Conservation (phyloP, 2,329 filamentous ascomycete genomes). For the Annulohypoxylon truncatum region DNA sequence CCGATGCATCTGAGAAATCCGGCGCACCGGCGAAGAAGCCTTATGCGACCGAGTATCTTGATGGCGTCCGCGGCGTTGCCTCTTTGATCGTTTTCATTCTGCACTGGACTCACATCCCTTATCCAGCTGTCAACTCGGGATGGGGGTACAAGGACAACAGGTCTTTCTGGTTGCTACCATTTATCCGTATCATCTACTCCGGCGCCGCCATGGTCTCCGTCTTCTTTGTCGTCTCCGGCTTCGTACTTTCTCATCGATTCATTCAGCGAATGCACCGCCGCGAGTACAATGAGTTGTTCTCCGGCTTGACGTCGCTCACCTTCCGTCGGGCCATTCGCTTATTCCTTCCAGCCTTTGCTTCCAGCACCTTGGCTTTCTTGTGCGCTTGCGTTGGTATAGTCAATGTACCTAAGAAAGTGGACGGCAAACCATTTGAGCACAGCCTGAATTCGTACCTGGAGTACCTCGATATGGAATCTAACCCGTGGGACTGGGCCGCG, state of each 20-base stretch:
- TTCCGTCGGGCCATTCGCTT: slow-evolving; percentile 56
- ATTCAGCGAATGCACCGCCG: slow-evolving; percentile 49
- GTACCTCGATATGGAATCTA: slow-evolving; percentile 48
- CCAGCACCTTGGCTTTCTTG: slow-evolving; percentile 52
- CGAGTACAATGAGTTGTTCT: slow-evolving; percentile 47
- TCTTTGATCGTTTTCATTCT: slow-evolving; percentile 56
- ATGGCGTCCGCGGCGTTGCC: slow-evolving; percentile 56
- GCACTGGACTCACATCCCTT: slow-evolving; percentile 51
- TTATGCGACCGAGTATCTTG: slow-evolving; percentile 54
- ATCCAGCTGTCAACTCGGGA: slow-evolving; percentile 48
- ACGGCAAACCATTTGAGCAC: slow-evolving; percentile 45
- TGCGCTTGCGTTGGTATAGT: slow-evolving; percentile 45
- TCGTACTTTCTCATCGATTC: slow-evolving; percentile 55
- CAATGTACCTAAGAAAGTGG: slow-evolving; percentile 42
- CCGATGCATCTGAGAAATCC: slow-evolving; percentile 37
- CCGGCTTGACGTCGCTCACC: slow-evolving; percentile 53
- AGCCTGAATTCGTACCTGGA: slow-evolving; percentile 45
- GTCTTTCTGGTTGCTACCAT: slow-evolving; percentile 52
- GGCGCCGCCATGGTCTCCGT: slow-evolving; percentile 56
- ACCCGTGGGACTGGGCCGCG: slow-evolving; percentile 47
- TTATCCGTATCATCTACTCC: slow-evolving; percentile 53
- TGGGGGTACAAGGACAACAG: slow-evolving; percentile 51
- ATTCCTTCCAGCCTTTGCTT: slow-evolving; percentile 55
- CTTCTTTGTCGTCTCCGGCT: slow-evolving; percentile 58
- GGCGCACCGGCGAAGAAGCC: slow-evolving; percentile 32